Conservation (phyloP, 2,329 filamentous ascomycete genomes). For the Penicillium sp. region DNA sequence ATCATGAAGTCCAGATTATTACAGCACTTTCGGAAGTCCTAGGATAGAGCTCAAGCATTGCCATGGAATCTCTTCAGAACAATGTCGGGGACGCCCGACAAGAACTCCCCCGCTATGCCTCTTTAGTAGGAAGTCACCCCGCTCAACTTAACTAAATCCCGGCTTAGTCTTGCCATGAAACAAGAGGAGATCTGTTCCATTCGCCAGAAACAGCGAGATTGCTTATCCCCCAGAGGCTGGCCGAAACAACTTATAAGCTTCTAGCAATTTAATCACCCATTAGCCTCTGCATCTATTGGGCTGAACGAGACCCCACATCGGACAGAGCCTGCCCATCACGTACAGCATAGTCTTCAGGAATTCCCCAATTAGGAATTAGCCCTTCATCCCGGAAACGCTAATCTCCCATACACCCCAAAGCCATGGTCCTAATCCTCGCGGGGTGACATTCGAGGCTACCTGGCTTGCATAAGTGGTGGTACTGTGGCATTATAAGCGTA, state of each 20-base stretch:
- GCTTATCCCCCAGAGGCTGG: background rate
- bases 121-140: background rate
- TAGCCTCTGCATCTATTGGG: background rate
- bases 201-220: background rate
- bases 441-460: constrained; percentile 6
- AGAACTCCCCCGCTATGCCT: constrained; percentile 3
- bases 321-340: constrained; percentile 1
- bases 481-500: constrained; percentile 6
- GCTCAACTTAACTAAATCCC: background rate
- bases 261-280: background rate
- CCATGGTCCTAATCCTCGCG: background rate
- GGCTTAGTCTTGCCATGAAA: background rate
- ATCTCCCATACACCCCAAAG: background rate
- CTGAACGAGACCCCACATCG: background rate
- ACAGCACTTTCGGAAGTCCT: too few relatives aligned
- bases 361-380: background rate
- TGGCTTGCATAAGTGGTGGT: constrained; percentile 7
- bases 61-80: background rate
- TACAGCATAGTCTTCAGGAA: background rate
- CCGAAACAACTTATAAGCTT: constrained; percentile 5
- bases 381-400: background rate
- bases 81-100: background rate
- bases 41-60: background rate
- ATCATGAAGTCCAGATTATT: too few relatives aligned
- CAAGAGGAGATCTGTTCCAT: background rate